Conservation (phyloP, 2,329 filamentous ascomycete genomes). For the Alternaria gansuensis region DNA sequence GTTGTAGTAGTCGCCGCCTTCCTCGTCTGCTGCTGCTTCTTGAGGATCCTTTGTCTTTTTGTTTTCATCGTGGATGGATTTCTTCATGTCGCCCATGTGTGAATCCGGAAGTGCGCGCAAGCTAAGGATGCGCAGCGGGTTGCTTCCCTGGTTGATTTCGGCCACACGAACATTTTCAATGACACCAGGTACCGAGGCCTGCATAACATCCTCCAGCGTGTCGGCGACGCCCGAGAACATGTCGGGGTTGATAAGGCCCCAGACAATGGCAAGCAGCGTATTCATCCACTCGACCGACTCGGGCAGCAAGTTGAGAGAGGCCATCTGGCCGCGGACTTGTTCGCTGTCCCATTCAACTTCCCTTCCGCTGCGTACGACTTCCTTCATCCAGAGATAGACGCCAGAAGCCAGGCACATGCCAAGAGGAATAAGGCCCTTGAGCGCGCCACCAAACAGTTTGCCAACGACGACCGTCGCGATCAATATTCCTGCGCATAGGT, state of each 20-base stretch:
- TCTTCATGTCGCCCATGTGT: conserved; percentile 82
- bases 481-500: conserved; percentile 75
- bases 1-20: conserved; percentile 92
- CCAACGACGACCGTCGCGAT: conserved; percentile 78
- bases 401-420: conserved; percentile 76
- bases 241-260: conserved; percentile 92
- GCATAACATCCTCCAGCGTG: conserved; percentile 94
- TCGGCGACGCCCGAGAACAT: conserved; percentile 95
- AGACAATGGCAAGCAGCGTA: conserved; percentile 80
- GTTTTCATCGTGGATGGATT: conserved; percentile 80
- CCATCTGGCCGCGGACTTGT: conserved; percentile 81
- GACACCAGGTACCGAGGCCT: conserved; percentile 87
- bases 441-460: conserved; percentile 77
- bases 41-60: conserved; percentile 83
- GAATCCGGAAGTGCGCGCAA: conserved; percentile 84
- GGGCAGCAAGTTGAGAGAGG: conserved; percentile 86
- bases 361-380: conserved; percentile 81
- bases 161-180: conserved; percentile 96
- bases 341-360: conserved; percentile 90
- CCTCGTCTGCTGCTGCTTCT: conserved; percentile 86
- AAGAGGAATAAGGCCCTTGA: conserved; percentile 79
- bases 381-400: conserved; percentile 89
- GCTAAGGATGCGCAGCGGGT: conserved; percentile 87
- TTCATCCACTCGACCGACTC: conserved; percentile 97
- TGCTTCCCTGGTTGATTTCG: conserved; percentile 92